Evolutionary conservation across 352 stramenopile species (phyloP), one percentile per base, ranked within the genome.

Genomic region (Phytophthora fragariaefolia): DNA sequence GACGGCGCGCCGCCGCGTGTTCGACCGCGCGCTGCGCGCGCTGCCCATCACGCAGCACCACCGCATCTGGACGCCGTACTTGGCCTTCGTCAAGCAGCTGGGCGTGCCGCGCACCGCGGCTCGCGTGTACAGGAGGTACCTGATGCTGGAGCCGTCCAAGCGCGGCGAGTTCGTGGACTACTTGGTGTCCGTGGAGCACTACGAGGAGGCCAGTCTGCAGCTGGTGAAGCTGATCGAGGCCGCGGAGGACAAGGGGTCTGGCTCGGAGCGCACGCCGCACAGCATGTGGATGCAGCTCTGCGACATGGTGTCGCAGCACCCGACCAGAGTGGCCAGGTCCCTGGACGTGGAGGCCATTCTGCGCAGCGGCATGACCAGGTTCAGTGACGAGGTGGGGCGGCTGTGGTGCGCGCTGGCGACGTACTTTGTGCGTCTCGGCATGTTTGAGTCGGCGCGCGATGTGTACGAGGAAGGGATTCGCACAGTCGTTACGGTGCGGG

Each of bases 1-100:
- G 49, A 98, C 92, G 8, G 57, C 69, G 23, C 78, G 79, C 20
- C 91, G 97, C 22, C 86, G 87, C 34, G 87, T 92, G 23, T 98
- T 99, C 57, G 97, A 99, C 81, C 87, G 96, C 57, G 95, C 97
- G 26, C 85, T 99, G 6, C 83, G 97, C 17, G 88, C 95, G 22
- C 82, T 99, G 32, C 97, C 98, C 3, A 95, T 99, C 58, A 99
- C 96, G 34, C 98, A 99, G 78, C 98, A 99, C 81, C 82, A 98
- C 43, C 90, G 95, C 47, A 85, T 99, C 17, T 99, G 98, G 98
- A 79, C 77, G 40, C 75, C 89, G 28, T 99, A 98, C 58, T 56
- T 98, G 30, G 68, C 79, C 30, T 99, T 97, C 68, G 87, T 97
- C 43, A 86, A 95, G 65, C 74, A 80, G 12, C 74, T 88, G 12